Percentiles rank a stretch among this genome's conserved stretches.
phyloP scores from a whole-genome alignment of 1,139 yeast species.

The Lodderomyces beijingensis region DNA sequence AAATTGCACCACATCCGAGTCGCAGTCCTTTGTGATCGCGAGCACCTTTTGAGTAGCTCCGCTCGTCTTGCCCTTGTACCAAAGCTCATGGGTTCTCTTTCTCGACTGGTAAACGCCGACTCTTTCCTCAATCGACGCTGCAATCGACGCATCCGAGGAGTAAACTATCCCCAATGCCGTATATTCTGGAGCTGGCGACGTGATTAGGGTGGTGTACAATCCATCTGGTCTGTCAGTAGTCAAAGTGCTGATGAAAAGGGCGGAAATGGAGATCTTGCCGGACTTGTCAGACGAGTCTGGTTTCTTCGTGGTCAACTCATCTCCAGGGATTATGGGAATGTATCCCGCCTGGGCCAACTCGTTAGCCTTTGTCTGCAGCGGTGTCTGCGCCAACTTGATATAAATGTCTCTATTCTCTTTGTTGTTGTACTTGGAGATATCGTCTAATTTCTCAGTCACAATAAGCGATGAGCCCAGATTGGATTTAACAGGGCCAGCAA shows the following conservation, averaged over 20 bases:
- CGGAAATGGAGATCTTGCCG: conserved; percentile 44
- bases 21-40: conserved; percentile 76
- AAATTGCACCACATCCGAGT: conserved; percentile 83
- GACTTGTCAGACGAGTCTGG: no score
- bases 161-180: conserved; percentile 84
- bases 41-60: conserved; percentile 86
- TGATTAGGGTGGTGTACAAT: conserved; percentile 78
- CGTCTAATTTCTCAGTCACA: conserved; percentile 15
- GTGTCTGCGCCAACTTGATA: conserved; percentile 16
- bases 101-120: conserved; percentile 95
- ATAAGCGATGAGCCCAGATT: conserved; percentile 9
- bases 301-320: conserved; percentile 39
- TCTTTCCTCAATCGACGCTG: conserved; percentile 73
- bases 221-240: conserved; percentile 86
- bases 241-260: conserved; percentile 51
- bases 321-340: conserved; percentile 44
- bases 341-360: conserved; percentile 35
- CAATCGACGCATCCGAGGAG: conserved; percentile 77
- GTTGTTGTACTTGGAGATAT: conserved; percentile 17
- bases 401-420: conserved; percentile 46
- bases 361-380: conserved; percentile 23
- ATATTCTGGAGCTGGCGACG: conserved; percentile 50
- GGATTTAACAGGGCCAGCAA: conserved; percentile 22
- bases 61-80: conserved; percentile 95
- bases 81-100: conserved; percentile 70